phyloP scores from a whole-genome alignment of 2,329 filamentous ascomycete genomes.

The Zymoseptoria pseudotritici region DNA sequence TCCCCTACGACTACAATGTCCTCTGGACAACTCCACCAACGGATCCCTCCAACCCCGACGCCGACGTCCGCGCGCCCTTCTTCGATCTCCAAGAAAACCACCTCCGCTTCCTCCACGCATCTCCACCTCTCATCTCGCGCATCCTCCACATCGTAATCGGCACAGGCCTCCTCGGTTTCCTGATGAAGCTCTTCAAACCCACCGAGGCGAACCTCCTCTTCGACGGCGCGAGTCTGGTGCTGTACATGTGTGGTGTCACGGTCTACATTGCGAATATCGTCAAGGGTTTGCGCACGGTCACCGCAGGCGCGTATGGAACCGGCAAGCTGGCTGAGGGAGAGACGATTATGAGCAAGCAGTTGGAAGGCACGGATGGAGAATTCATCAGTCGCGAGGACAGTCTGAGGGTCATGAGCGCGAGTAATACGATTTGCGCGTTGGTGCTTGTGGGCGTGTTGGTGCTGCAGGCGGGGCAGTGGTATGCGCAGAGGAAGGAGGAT shows the following conservation, averaged over 20 bases:
- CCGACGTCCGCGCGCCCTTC: conserved; percentile 50
- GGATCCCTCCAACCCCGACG: conserved; percentile 35
- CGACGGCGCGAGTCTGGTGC: conserved; percentile 63
- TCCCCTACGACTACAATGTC: conserved; percentile 91
- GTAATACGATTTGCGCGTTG: conserved; percentile 90
- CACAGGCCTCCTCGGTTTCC: conserved; percentile 78
- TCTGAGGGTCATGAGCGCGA: conserved; percentile 82
- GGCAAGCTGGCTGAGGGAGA: conserved; percentile 33
- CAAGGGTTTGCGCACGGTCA: conserved; percentile 82
- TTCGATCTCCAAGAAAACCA: conserved; percentile 82
- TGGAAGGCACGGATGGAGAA: conserved; percentile 47
- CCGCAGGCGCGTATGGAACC: conserved; percentile 58
- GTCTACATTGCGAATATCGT: conserved; percentile 96
- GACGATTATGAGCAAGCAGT: conserved; percentile 26
- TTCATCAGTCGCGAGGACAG: conserved; percentile 79
- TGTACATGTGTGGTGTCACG: conserved; percentile 78
- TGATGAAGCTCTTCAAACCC: conserved; percentile 90
- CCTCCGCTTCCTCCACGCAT: conserved; percentile 82
- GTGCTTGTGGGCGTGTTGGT: conserved; percentile 87
- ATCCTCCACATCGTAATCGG: conserved; percentile 90
- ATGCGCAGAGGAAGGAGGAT: conserved; percentile 86
- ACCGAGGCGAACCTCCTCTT: conserved; percentile 94
- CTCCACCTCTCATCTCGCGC: conserved; percentile 83
- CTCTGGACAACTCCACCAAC: conserved; percentile 61
- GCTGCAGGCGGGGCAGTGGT: conserved; percentile 95